Evolutionary conservation across 1,139 yeast species (phyloP), one percentile per base, ranked within the genome.

Genomic region (Nadsonia starkeyi-henricii): DNA sequence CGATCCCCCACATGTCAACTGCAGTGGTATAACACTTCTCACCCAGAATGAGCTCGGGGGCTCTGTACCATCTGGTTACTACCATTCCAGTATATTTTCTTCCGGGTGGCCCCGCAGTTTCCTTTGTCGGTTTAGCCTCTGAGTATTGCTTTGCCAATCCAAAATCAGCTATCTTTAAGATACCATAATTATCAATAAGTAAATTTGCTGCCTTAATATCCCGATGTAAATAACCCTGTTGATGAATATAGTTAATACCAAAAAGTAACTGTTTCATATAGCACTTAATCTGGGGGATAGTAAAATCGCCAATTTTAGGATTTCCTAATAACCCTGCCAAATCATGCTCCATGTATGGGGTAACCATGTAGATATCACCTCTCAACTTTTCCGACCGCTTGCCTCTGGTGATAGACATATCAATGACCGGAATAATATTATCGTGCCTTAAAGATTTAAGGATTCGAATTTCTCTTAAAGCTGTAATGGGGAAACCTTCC

Each of bases 31-130:
- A 91, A 52, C 75, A 71, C 53, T 83, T 71, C 57, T 88, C 95
- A 1, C 96, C 96, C 48, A 91, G 66, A 21, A 91, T 73, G 20
- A 91, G 72, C 63, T 91, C 96, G 0, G 97, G 98, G 0, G 98
- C 94, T 51, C 99, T 72, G 64, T 93, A 91, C 98, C 98, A 91
- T 57, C 98, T 69, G 0, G 98, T 91, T 21, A 91, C 97, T 2
- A 91, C 98, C 53, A 88, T 74, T 2, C 86, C 89, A 0, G 99
- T 93, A 60, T 91, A 88, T 45, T 77, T 76, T 20, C 80, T 71
- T 26, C 76, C 78, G 1, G 69, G 66, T 12, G 62, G 61, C 1
- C 65, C 62, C 0, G 95, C 93, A 1, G 95, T 94, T 8, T 56
- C 61, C 1, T 68, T 55, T n/a, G 68, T 69, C 0, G 94, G 93